Base-by-base conservation (phyloP, 2,329 filamentous ascomycete genomes). In the Periconia macrospinosa region DNA sequence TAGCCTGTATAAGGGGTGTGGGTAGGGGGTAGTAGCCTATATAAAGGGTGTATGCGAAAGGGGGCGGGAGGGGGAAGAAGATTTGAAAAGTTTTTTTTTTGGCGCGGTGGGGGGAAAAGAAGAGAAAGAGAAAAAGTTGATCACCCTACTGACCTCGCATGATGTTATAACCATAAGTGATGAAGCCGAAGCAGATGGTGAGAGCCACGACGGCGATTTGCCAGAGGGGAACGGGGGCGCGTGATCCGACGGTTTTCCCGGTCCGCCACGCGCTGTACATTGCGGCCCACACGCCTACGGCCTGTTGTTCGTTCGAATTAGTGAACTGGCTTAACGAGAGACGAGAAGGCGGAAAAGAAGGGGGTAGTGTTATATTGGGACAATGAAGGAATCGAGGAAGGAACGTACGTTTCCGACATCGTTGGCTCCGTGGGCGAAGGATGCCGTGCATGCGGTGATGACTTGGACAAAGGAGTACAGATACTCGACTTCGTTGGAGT, bases 161-260 rank as follows among this genome's bases (percentile, higher is more conserved):
- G 76, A 91, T 91, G 79, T 91, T 91, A 78, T 91, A 91, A 10
- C 88, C 89, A 65, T 91, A 91, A 14, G 88, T 91, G 67, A 86
- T 79, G 53, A 91, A 79, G 61, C 88, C 89, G 18, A 71, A 41
- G 44, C 81, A 89, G 67, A 91, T 86, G 40, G 79, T 84, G 1
- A 79, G 71, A 20, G 85, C 80, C 13, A 89, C 76, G 17, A 92
- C 86, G 47, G 86, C 89, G 50, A 92, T 81, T 74, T 91, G 88
- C 90, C 90, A 93, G 44, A 89, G 67, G 3, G 87, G 86, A 0
- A 92, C 89, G 0, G 81, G 73, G 2, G 85, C 83, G 75, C 89
- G 89, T 59, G 85, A 73, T 1, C 78, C 77, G 14, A 83, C 79
- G 3, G 87, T 81, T 30, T 78, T 78, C 50, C 88, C 87, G 85